Conservation (phyloP, 208 protist species). For the Zelonia costaricensis region DNA sequence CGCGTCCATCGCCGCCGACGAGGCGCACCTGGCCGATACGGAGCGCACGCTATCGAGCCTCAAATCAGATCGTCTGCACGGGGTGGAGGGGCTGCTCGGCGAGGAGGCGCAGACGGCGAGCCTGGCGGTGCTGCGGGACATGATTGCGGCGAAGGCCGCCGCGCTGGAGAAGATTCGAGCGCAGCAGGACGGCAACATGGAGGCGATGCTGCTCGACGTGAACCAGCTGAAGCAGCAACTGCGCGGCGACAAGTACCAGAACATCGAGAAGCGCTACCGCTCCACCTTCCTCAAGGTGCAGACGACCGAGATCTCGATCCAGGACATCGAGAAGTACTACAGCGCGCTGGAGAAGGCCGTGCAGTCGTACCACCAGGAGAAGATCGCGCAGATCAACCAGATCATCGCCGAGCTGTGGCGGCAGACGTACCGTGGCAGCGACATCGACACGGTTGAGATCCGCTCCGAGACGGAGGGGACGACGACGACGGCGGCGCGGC, state of each 20-base stretch:
- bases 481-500: conserved; percentile 54
- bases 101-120: conserved; percentile 43
- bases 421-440: conserved; percentile 96
- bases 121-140: conserved; percentile 61
- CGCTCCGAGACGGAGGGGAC: conserved; percentile 88
- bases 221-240: conserved; percentile 59
- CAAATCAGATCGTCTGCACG: conserved; percentile 37
- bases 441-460: conserved; percentile 99
- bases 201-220: conserved; percentile 80
- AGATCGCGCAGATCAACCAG: conserved; percentile 99
- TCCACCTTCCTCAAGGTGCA: conserved; percentile 90
- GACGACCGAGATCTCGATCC: conserved; percentile 84
- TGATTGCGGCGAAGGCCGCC: conserved; percentile 64
- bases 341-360: conserved; percentile 94
- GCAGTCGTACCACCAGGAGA: conserved; percentile 97
- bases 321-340: conserved; percentile 93
- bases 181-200: conserved; percentile 77
- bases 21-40: conserved; percentile 43
- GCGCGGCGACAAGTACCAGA: conserved; percentile 70
- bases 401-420: conserved; percentile 98
- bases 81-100: conserved; percentile 56
- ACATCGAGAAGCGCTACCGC: conserved; percentile 87
- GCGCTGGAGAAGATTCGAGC: conserved; percentile 63
- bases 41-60: conserved; percentile 38
- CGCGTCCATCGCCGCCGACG: conserved; percentile 45